A percentile compares a stretch with the other conserved stretches of the same genome.
phyloP scores from a whole-genome alignment of 108 stramenopile genomes.

The Schizochytrium sp. region DNA sequence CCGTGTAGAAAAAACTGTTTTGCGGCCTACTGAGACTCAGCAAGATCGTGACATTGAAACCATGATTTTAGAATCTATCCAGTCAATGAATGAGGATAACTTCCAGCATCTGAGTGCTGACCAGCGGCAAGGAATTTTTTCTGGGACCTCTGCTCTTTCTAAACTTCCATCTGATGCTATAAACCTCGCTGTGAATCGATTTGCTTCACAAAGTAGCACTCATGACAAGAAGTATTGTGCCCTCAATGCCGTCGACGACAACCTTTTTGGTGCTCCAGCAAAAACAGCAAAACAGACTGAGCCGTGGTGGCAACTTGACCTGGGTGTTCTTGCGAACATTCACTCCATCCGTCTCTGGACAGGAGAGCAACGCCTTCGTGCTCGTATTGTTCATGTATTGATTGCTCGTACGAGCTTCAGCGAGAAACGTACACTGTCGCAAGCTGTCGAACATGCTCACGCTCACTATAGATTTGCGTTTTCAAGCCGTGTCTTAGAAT shows the following conservation, averaged over 20 bases:
- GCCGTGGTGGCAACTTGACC: constrained; percentile 45
- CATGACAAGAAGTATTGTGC: neutral
- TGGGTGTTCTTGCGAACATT: neutral
- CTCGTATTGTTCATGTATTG: neutral
- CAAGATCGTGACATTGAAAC: constrained; percentile 48
- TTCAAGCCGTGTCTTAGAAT: neutral
- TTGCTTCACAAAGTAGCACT: constrained; percentile 9
- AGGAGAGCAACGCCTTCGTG: neutral
- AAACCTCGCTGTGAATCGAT: neutral
- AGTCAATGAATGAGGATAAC: constrained; percentile 7
- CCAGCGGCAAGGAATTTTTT: constrained; percentile 16
- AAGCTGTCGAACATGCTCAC: constrained; percentile 22
- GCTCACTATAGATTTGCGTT: neutral
- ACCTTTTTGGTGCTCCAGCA: constrained; percentile 17
- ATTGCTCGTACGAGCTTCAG: neutral
- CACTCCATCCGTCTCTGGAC: constrained; percentile 12
- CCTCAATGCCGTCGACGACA: constrained; percentile 50
- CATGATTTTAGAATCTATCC: constrained; percentile 51
- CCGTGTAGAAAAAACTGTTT: neutral
- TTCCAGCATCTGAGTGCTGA: constrained; percentile 17
- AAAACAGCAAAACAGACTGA: neutral
- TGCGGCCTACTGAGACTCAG: constrained; percentile 25
- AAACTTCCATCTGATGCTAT: neutral
- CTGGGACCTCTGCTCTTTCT: neutral
- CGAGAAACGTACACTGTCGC: neutral